Base-by-base conservation (phyloP, 2,329 filamentous ascomycete genomes). In the Endoconidiophora polonica region DNA sequence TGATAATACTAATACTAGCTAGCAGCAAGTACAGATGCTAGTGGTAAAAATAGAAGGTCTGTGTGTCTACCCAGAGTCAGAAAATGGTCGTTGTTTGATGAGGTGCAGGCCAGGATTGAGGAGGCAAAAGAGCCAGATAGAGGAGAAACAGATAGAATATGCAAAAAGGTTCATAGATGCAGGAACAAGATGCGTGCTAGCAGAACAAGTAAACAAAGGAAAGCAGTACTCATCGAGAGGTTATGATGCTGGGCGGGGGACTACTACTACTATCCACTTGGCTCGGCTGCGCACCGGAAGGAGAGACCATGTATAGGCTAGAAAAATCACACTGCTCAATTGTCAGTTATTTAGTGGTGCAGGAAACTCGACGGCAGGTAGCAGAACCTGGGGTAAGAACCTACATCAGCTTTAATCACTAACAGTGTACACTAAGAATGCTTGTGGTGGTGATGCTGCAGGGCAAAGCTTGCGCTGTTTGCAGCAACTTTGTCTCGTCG, bases 41-140 rank as follows among this genome's bases (percentile, higher is more conserved):
- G 37, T 7, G 23, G 18, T 41, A 39, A 37, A 49, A 44, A 49
- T 49, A 49, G 47, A 49, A 49, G 26, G 47, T 43, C 46, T 29
- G 46, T 48, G 46, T 48, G 22, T 23, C 16, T 33, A 33, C 29
- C 9, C 29, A 33, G 7, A 33, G 12, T 33, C 29, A 10, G 29
- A 33, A 33, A 33, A 33, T 5, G 29, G 29, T 33, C 29, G 29
- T 12, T 33, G 3, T 29, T 38, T 46, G 44, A 16, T 46, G 44
- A 33, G 33, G 38, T 23, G 33, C 33, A 14, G 38, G 33, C 33
- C 18, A 24, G 33, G 44, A 46, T 46, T 39, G 24, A 46, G 36
- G 44, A 46, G 44, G 33, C 29, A 46, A 46, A 23, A 39, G 38
- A 33, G 12, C 29, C 29, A 33, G 29, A 9, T 33, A 5, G 12